Evolutionary conservation across 805 yeast species (phyloP), one percentile per base, ranked within the genome.

Genomic region (Kurtzmaniella fragi): DNA sequence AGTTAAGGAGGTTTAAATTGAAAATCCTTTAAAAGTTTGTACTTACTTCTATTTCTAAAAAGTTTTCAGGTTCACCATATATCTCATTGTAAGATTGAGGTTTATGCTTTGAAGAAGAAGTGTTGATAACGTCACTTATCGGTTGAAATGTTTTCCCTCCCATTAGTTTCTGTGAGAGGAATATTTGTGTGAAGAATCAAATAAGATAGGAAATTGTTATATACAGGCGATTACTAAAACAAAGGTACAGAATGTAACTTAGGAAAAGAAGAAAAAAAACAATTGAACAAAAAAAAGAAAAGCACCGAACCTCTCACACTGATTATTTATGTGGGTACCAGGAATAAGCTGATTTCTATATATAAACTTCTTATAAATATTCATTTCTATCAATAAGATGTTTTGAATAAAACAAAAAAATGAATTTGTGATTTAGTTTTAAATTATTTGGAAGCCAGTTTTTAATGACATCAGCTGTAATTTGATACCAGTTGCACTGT

Each of bases 21-120:
- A 2, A 17, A 17, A 15, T 8, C 8, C 8, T 8, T 5, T 20
- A 8, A 5, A 20, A 20, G 10, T 28, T 5, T 13, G 10, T 16
- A 40, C 69, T 43, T 42, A 89, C 95, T 59, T 90, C 97, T 28
- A 93, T 80, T 62, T 91, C 99, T 31, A 91, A 72, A 54, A 89
- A 87, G 62, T 88, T 87, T 60, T 93, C 98, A 0, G 97, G 98
- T 51, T 85, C 95, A 0, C 95, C 96, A 55, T 93, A 93, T 32
- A 85, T 73, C 51, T 88, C 95, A 46, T 78, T 84, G 57, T 81
- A 82, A 3, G 87, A 73, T 58, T 84, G 91, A 43, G 51, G 59
- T 36, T 61, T 62, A 37, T 70, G 73, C 48, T 67, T 74, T 27
- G 55, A 41, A 29, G 59, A 42, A 28, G 62, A 47, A 31, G 61